These are phyloP conservation scores for Dillenia turbinata DNA, from an alignment of 164 flowering plant species.

Conservation along the genomic window DNA sequence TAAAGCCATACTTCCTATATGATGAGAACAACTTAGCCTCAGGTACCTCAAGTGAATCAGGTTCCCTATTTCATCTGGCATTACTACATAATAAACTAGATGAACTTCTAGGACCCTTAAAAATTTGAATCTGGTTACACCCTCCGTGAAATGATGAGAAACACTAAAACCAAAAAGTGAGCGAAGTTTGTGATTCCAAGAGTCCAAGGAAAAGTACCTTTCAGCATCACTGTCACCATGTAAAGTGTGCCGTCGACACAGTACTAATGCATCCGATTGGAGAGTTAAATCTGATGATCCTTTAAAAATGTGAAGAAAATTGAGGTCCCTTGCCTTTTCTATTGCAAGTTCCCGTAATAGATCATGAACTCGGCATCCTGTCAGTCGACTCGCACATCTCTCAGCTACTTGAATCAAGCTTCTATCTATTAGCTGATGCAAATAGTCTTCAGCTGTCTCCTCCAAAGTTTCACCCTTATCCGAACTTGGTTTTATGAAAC, in stretches of 20 bases:
- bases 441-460: constrained; percentile 13
- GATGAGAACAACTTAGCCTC: background rate
- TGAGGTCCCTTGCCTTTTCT: constrained; percentile 5
- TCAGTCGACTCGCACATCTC: constrained; percentile 2
- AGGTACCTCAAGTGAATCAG: constrained; percentile 10
- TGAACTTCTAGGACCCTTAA: constrained; percentile 6
- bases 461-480: constrained; percentile 6
- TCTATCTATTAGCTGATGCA: constrained; percentile 11
- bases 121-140: background rate
- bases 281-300: background rate
- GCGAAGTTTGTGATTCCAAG: background rate
- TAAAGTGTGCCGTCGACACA: background rate
- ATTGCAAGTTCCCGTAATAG: constrained; percentile 7
- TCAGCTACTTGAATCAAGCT: constrained; percentile 9
- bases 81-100: no score
- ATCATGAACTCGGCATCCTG: constrained; percentile 11
- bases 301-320: background rate
- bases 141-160: constrained; percentile 2
- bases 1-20: no score
- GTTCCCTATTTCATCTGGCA: background rate
- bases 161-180: background rate
- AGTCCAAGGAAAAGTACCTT: background rate
- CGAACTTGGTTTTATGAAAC: constrained; percentile 6
- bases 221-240: background rate
- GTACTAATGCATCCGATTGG: background rate